phyloP scores from a whole-genome alignment of 1,284 basidiomycete genomes.

The Dichomitus squalens region DNA sequence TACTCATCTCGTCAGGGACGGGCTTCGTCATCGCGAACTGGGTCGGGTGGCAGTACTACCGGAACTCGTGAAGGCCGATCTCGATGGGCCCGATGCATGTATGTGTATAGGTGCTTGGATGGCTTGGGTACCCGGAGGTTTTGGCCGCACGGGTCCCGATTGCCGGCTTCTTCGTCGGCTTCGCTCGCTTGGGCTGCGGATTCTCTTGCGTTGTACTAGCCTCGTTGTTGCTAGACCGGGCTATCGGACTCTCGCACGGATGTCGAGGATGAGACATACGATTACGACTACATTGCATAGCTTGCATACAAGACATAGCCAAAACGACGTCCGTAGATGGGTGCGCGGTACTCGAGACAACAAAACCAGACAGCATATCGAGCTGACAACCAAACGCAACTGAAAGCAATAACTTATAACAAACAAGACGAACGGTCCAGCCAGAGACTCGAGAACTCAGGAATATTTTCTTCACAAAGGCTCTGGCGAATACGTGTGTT shows the following conservation, averaged over 20 bases:
- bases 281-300: neutral
- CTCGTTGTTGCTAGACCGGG: too few relatives aligned
- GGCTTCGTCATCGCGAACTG: constrained; percentile 96
- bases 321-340: neutral
- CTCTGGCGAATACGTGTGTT: constrained; percentile 35
- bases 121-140: too few relatives aligned
- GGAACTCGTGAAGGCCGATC: constrained; percentile 61
- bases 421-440: constrained; percentile 17
- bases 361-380: constrained; percentile 19
- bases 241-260: too few relatives aligned
- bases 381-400: constrained; percentile 4
- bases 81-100: neutral
- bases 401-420: constrained; percentile 21
- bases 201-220: too few relatives aligned
- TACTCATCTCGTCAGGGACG: constrained; percentile 79
- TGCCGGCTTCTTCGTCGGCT: too few relatives aligned
- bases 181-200: too few relatives aligned
- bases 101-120: too few relatives aligned
- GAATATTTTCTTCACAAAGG: constrained; percentile 14
- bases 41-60: constrained; percentile 95
- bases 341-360: constrained; percentile 3
- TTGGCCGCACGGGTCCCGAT: too few relatives aligned
- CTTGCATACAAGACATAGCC: neutral
- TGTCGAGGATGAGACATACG: neutral
- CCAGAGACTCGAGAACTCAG: neutral